Evolutionary conservation across 2,329 filamentous ascomycete species (phyloP).

Genomic region (Colletotrichum lindemuthianum): DNA sequence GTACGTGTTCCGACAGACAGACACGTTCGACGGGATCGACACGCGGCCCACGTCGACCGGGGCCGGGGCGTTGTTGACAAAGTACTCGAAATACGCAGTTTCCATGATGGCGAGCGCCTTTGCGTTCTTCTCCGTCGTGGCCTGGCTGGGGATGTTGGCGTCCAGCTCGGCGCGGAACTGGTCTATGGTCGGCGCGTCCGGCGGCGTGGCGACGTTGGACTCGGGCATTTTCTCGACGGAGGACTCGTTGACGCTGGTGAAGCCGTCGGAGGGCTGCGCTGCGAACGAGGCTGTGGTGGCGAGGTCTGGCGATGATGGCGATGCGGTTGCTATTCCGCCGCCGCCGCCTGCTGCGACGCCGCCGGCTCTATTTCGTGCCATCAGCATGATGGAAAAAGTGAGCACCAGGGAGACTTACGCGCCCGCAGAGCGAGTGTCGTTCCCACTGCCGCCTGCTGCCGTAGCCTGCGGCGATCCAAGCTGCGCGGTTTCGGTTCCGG

Average conservation of each 20-base stretch:
- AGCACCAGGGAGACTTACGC: background rate
- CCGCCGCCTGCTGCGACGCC: background rate
- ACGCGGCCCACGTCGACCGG: conserved; percentile 20
- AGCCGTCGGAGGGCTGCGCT: conserved; percentile 21
- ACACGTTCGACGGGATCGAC: conserved; percentile 5
- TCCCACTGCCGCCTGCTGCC: background rate
- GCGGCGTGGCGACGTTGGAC: conserved; percentile 11
- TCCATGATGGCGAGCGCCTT: conserved; percentile 23
- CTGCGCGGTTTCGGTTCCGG: background rate
- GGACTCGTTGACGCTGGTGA: conserved; percentile 13
- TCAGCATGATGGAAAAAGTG: background rate
- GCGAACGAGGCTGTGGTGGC: conserved; percentile 17
- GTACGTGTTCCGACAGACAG: conserved; percentile 8
- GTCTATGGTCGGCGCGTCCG: conserved; percentile 11
- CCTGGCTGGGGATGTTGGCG: conserved; percentile 17
- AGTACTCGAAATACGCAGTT: conserved; percentile 32
- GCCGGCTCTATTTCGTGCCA: background rate
- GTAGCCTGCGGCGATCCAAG: background rate
- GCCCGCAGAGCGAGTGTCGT: background rate
- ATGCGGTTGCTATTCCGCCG: conserved; percentile 1
- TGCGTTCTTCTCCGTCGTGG: conserved; percentile 7
- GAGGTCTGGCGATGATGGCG: conserved; percentile 13
- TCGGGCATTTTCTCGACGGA: conserved; percentile 16
- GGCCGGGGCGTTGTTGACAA: conserved; percentile 18
- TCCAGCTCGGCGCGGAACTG: conserved; percentile 22